Evolutionary conservation across 2,329 filamentous ascomycete species (phyloP).

Genomic region (Fusarium sp.): DNA sequence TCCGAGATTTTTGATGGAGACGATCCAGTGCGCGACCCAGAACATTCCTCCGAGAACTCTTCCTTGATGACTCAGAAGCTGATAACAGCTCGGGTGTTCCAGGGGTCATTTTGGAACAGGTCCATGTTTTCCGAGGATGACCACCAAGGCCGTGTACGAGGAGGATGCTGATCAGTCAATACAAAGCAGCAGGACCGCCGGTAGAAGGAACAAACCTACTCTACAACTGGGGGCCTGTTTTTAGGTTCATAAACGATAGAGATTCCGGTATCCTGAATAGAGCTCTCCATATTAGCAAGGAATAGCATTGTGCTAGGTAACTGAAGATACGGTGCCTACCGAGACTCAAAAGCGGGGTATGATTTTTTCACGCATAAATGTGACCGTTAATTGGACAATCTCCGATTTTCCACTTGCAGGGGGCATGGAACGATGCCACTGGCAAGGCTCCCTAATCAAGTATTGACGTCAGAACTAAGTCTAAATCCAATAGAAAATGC

Average conservation of each 20-base stretch:
- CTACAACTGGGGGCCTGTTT: accelerated
- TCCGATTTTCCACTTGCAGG: too few relatives aligned
- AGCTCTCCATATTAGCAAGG: too few relatives aligned
- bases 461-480: too few relatives aligned
- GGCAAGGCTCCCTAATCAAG: too few relatives aligned
- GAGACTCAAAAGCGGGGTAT: too few relatives aligned
- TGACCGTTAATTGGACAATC: too few relatives aligned
- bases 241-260: not conserved
- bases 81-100: accelerated
- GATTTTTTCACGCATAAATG: too few relatives aligned
- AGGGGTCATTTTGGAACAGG: accelerated
- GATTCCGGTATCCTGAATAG: too few relatives aligned
- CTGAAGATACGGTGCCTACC: too few relatives aligned
- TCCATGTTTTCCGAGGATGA: not conserved
- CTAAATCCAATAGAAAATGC: too few relatives aligned
- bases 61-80: not conserved
- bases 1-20: accelerated
- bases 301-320: too few relatives aligned
- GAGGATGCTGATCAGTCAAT: not conserved
- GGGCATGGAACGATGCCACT: too few relatives aligned
- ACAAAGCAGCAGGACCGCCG: accelerated
- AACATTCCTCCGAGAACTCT: accelerated
- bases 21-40: accelerated
- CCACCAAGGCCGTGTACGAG: not conserved
- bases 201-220: not conserved